Evolutionary conservation across 2,329 filamentous ascomycete genomes (phyloP).

Genomic region (Fusarium palustre): DNA sequence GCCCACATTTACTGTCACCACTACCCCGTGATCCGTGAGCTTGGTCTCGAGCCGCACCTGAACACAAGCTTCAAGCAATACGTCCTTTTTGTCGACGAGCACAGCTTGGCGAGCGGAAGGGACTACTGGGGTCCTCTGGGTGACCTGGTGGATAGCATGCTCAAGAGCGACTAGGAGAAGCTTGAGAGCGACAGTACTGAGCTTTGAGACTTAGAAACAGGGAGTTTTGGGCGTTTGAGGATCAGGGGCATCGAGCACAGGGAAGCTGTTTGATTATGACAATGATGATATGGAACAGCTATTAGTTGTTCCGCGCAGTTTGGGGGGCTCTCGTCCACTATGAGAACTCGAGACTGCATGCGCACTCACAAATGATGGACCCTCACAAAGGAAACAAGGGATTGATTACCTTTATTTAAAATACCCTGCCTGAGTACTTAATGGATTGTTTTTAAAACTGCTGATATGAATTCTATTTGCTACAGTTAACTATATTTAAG

Average conservation of each 20-base stretch:
- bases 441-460: neutral
- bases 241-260: constrained; percentile 10
- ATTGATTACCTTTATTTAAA: neutral
- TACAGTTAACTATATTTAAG: neutral
- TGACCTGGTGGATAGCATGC: constrained; percentile 97
- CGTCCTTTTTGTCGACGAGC: constrained; percentile 98
- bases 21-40: constrained; percentile 94
- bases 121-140: constrained; percentile 98
- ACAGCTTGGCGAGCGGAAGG: constrained; percentile 89
- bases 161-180: constrained; percentile 80
- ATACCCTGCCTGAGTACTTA: neutral
- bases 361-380: neutral
- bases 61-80: constrained; percentile 99
- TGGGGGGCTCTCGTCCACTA: neutral
- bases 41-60: constrained; percentile 94
- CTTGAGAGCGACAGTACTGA: constrained; percentile 22
- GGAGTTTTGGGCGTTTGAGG: constrained; percentile 41
- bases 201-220: constrained; percentile 20
- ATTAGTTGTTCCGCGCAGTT: constrained; percentile 8
- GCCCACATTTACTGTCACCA: constrained; percentile 99
- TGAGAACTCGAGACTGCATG: neutral
- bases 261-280: constrained; percentile 38
- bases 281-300: constrained; percentile 33
- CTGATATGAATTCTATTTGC: neutral
- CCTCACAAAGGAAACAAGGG: neutral